These are phyloP conservation scores for Mycotypha africana DNA, from an alignment of 371 early-diverging fungal species.

Conservation along the genomic window DNA sequence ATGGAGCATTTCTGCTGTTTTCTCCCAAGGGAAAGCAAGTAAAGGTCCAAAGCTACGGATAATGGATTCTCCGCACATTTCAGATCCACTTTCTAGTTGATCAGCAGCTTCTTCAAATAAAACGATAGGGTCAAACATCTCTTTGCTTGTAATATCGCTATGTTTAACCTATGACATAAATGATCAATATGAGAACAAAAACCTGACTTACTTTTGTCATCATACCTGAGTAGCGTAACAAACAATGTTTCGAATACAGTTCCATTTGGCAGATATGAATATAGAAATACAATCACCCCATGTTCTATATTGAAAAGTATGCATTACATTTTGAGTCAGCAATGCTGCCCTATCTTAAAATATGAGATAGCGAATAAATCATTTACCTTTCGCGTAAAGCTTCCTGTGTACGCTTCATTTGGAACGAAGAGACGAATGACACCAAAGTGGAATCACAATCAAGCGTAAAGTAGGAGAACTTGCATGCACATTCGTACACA, in stretches of 20 bases:
- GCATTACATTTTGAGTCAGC: neutral
- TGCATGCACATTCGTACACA: constrained; percentile 21
- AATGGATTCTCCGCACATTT: constrained; percentile 32
- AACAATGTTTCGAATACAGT: constrained; percentile 24
- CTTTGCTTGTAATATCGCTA: neutral
- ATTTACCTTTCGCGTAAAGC: constrained; percentile 28
- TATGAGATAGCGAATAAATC: neutral
- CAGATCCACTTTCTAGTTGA: constrained; percentile 36
- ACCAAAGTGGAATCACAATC: constrained; percentile 13
- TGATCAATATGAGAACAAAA: neutral
- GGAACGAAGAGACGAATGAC: constrained; percentile 11
- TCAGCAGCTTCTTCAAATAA: constrained; percentile 33
- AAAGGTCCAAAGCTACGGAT: constrained; percentile 26
- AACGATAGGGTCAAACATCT: constrained; percentile 22
- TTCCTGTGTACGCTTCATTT: constrained; percentile 29
- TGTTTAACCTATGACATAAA: neutral
- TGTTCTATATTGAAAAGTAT: constrained; percentile 9
- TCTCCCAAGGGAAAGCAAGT: constrained; percentile 28
- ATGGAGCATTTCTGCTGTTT: constrained; percentile 19
- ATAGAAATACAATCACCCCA: constrained; percentile 37
- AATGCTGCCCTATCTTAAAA: too few species aligned
- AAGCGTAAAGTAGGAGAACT: constrained; percentile 6
- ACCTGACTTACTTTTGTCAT: neutral
- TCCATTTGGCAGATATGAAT: constrained; percentile 36
- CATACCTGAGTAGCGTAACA: constrained; percentile 19